Percentiles rank a stretch among this genome's conserved stretches.
phyloP scores from a whole-genome alignment of 805 yeast genomes.

The Kodamaea hsintzibuensis region DNA sequence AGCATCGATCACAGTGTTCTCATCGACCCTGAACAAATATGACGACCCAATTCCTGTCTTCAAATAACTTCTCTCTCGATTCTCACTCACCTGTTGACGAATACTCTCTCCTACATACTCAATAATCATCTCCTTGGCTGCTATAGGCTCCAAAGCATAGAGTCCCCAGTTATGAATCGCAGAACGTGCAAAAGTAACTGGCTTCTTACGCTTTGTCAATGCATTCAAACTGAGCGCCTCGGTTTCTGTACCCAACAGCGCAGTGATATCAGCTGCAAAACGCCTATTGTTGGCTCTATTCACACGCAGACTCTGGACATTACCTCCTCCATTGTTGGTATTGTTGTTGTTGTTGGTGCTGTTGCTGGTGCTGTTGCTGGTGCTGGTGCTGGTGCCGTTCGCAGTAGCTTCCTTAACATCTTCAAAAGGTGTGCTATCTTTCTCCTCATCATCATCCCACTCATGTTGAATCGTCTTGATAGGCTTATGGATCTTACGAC shows the following conservation, averaged over 20 bases:
- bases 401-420: slow-evolving; percentile 14
- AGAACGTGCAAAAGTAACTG: slow-evolving; percentile 94
- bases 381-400: not conserved
- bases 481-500: slow-evolving; percentile 68
- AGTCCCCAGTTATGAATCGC: slow-evolving; percentile 99
- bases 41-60: slow-evolving; percentile 95
- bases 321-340: slow-evolving; percentile 22
- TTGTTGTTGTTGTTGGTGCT: slow-evolving; percentile 9
- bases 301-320: slow-evolving; percentile 70
- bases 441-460: slow-evolving; percentile 42
- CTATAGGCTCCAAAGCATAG: slow-evolving; percentile 92
- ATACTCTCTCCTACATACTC: slow-evolving; percentile 97
- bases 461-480: slow-evolving; percentile 71
- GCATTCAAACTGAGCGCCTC: slow-evolving; percentile 84
- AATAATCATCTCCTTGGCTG: slow-evolving; percentile 95
- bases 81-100: slow-evolving; percentile 91
- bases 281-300: slow-evolving; percentile 86
- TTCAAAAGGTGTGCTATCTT: slow-evolving; percentile 16
- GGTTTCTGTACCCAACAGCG: slow-evolving; percentile 79
- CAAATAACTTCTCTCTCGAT: slow-evolving; percentile 81
- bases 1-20: slow-evolving; percentile 93
- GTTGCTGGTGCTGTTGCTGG: slow-evolving; percentile 10
- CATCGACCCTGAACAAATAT: slow-evolving; percentile 89
- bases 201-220: slow-evolving; percentile 84
- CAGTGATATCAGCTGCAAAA: slow-evolving; percentile 84